A percentile compares a stretch with the other conserved stretches of the same genome.
These are phyloP conservation scores for Hypseocharis bilobata DNA, from an alignment of 441 rosid species.

Conservation along the genomic window DNA sequence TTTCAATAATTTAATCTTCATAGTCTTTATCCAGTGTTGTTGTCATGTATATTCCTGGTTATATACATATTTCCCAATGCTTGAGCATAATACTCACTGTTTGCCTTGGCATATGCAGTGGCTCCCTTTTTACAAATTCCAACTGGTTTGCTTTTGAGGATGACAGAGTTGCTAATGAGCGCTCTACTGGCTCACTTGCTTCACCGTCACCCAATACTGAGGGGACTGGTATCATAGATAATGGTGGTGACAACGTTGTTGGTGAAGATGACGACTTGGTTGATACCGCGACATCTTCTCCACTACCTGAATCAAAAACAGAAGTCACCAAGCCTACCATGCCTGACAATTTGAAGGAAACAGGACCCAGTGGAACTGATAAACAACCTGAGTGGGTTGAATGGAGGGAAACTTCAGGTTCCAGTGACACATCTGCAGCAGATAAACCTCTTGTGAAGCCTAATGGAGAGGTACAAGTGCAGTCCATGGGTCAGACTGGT, in stretches of 20 bases:
- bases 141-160: slow-evolving; percentile 91
- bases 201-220: slow-evolving; percentile 57
- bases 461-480: slow-evolving; percentile 39
- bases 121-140: slow-evolving; percentile 73
- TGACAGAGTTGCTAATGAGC: slow-evolving; percentile 49
- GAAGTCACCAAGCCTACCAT: slow-evolving; percentile 29
- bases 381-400: slow-evolving; percentile 72
- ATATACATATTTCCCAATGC: too few species aligned
- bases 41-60: not conserved
- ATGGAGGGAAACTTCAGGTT: slow-evolving; percentile 69
- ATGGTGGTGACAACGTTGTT: slow-evolving; percentile 12
- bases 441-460: slow-evolving; percentile 30
- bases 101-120: slow-evolving; percentile 36
- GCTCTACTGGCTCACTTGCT: slow-evolving; percentile 39
- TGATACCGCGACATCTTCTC: slow-evolving; percentile 44
- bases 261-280: slow-evolving; percentile 35
- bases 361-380: slow-evolving; percentile 33
- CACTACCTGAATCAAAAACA: slow-evolving; percentile 28
- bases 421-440: slow-evolving; percentile 31
- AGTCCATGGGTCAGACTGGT: slow-evolving; percentile 25
- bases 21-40: too few species aligned
- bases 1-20: not conserved
- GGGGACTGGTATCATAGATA: slow-evolving; percentile 21
- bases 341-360: slow-evolving; percentile 34
- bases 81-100: not conserved